phyloP scores from a whole-genome alignment of 1,284 basidiomycete species.

The Papiliotrema laurentii region DNA sequence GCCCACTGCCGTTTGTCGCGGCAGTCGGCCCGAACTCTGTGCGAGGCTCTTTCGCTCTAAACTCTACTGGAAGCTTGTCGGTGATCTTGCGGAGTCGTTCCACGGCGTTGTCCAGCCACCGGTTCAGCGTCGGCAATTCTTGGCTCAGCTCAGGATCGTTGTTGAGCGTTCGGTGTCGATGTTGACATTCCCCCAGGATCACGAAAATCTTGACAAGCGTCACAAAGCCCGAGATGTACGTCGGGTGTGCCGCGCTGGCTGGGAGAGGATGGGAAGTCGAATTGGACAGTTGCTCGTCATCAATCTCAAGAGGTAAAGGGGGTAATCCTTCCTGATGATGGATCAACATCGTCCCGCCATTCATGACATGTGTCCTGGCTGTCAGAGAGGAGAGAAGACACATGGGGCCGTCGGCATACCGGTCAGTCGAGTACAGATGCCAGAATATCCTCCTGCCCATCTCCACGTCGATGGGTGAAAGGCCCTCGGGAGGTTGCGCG shows the following conservation, averaged over 20 bases:
- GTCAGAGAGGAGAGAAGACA: not conserved
- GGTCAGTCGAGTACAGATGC: conserved; percentile 27
- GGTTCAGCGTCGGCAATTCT: not conserved
- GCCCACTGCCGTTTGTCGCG: not conserved
- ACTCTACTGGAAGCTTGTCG: conserved; percentile 1
- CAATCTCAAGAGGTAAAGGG: conserved; percentile 24
- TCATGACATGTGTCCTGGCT: conserved; percentile 24
- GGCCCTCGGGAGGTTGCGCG: conserved; percentile 1
- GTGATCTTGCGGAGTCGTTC: conserved; percentile 4
- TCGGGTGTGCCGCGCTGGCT: not conserved
- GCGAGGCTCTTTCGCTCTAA: not conserved
- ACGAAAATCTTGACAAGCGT: conserved; percentile 21
- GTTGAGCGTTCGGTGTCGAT: conserved; percentile 20
- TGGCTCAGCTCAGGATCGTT: conserved; percentile 10
- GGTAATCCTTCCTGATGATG: conserved; percentile 25
- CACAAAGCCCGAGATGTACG: conserved; percentile 25
- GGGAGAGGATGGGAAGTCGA: conserved; percentile 13
- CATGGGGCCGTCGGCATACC: conserved; percentile 8
- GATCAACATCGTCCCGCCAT: conserved; percentile 18
- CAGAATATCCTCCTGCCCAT: conserved; percentile 25
- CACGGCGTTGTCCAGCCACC: conserved; percentile 6
- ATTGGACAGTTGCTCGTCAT: conserved; percentile 31
- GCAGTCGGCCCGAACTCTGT: not conserved
- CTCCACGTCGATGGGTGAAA: conserved; percentile 13
- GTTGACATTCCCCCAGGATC: conserved; percentile 22